A percentile compares a stretch with the other conserved stretches of the same genome.
phyloP scores from a whole-genome alignment of 306 rosid species.

The Castanea crenata region DNA sequence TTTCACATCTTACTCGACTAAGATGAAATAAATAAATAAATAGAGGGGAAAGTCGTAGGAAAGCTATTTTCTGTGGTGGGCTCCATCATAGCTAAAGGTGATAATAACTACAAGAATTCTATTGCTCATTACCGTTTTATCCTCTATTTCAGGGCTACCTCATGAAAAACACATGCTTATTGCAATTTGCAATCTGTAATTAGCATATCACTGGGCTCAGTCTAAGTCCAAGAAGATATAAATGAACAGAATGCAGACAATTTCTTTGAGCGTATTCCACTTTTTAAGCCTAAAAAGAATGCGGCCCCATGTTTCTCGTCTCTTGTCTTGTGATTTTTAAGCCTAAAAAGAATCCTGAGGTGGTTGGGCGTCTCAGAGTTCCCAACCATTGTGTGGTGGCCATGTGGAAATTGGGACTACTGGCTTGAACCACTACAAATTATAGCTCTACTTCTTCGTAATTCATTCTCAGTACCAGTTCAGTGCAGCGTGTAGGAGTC shows the following conservation, averaged over 20 bases:
- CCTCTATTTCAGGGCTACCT: background rate
- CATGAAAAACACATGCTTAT: background rate
- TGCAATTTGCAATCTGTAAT: background rate
- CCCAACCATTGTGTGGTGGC: conserved; percentile 4
- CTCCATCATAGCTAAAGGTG: background rate
- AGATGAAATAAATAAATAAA: too few relatives aligned
- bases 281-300: too few relatives aligned
- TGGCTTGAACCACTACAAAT: background rate
- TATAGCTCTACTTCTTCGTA: background rate
- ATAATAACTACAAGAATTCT: background rate
- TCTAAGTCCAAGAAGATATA: background rate
- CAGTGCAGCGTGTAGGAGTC: background rate
- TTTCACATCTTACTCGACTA: background rate
- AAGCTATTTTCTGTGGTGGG: background rate
- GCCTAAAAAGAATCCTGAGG: conserved; percentile 25
- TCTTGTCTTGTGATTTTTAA: background rate
- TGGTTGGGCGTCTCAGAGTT: background rate
- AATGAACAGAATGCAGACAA: background rate
- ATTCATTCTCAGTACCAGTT: background rate
- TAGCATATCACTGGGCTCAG: too few relatives aligned
- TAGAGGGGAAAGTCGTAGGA: background rate
- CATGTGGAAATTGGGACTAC: conserved; percentile 20
- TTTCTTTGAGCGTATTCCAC: conserved; percentile 6
- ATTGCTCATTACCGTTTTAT: background rate
- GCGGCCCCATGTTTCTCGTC: background rate